Evolutionary conservation across 2,329 filamentous ascomycete species (phyloP).

Genomic region (Alternaria angustiovoidea): DNA sequence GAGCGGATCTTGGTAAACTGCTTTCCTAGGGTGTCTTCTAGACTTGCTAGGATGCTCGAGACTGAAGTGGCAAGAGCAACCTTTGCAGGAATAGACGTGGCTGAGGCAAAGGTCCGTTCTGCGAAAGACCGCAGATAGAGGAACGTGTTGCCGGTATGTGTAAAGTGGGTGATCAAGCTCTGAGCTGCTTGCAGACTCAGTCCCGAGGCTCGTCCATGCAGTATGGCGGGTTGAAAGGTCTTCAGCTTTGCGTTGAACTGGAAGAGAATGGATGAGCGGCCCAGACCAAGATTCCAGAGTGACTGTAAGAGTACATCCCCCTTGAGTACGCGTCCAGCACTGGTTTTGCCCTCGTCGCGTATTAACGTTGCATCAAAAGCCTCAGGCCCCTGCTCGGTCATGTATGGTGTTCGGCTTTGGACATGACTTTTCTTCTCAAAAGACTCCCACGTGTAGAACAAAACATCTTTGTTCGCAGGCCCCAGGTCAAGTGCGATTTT

Average conservation of each 20-base stretch:
- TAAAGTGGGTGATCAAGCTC: constrained; percentile 60
- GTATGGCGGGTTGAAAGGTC: constrained; percentile 60
- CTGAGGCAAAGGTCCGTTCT: constrained; percentile 47
- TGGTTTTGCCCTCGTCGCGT: constrained; percentile 53
- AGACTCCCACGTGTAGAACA: constrained; percentile 73
- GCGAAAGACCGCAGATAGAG: constrained; percentile 48
- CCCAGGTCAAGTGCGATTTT: constrained; percentile 45
- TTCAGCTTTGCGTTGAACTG: constrained; percentile 62
- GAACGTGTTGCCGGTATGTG: constrained; percentile 49
- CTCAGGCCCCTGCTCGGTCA: constrained; percentile 72
- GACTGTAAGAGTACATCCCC: constrained; percentile 56
- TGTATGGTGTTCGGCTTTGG: constrained; percentile 59
- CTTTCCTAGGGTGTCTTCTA: constrained; percentile 52
- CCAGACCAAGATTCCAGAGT: constrained; percentile 72
- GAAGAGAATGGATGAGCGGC: constrained; percentile 77
- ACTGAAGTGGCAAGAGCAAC: constrained; percentile 55
- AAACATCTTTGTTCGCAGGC: constrained; percentile 38
- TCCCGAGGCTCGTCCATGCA: constrained; percentile 60
- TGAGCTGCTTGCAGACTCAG: constrained; percentile 59
- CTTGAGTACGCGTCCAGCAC: constrained; percentile 51
- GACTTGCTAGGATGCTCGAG: constrained; percentile 49
- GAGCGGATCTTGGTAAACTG: constrained; percentile 39
- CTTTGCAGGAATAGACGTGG: constrained; percentile 48
- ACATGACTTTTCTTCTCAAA: constrained; percentile 62
- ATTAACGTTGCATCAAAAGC: constrained; percentile 69